Conservation (phyloP, 768 basidiomycete species). For the Boletus sp. region DNA sequence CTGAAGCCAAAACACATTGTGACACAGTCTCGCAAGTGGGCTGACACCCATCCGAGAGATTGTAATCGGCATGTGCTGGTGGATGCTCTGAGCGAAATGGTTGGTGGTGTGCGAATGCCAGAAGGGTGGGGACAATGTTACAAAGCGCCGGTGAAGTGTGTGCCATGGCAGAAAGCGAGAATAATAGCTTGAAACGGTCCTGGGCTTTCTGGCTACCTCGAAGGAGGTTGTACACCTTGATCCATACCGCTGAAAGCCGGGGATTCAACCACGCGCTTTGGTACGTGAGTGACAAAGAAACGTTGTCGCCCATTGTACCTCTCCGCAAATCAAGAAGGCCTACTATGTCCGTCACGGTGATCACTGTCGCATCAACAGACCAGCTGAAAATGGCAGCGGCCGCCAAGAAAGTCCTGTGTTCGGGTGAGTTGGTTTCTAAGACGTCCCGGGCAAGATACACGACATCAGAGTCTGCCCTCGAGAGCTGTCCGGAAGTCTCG, state of each 20-base stretch:
- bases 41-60: background rate
- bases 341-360: background rate
- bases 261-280: constrained; percentile 24
- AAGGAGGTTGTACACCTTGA: constrained; percentile 26
- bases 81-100: constrained; percentile 6
- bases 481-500: background rate
- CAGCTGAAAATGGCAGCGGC: constrained; percentile 2
- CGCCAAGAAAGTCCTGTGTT: constrained; percentile 3
- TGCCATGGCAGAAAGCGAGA: constrained; percentile 30
- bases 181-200: constrained; percentile 17
- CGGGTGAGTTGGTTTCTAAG: background rate
- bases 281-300: constrained; percentile 13
- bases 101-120: constrained; percentile 28
- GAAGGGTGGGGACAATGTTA: constrained; percentile 20
- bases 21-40: background rate
- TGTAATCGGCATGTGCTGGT: background rate
- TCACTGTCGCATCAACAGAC: background rate
- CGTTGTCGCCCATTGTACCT: background rate
- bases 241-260: constrained; percentile 16
- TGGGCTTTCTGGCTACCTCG: constrained; percentile 1
- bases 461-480: background rate
- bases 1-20: background rate
- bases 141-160: constrained; percentile 13
- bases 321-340: background rate
- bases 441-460: constrained; percentile 12